A percentile compares a stretch with the other conserved stretches of the same genome.
These are phyloP conservation scores for Microsporum audouinii DNA, from an alignment of 2,329 filamentous ascomycete genomes.

Conservation along the genomic window DNA sequence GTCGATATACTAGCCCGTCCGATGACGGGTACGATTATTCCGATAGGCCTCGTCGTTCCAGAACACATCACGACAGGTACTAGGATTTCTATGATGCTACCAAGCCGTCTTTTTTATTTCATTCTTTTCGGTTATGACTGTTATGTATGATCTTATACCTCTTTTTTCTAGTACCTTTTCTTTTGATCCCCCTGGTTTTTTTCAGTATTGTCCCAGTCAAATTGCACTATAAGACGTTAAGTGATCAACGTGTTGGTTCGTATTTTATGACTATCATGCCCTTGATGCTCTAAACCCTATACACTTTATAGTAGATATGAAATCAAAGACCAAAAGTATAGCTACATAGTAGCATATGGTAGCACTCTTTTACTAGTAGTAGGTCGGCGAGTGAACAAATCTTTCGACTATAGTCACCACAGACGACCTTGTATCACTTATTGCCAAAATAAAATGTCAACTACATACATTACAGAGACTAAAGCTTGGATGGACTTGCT, in stretches of 20 bases:
- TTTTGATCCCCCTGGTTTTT: not conserved
- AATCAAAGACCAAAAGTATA: not conserved
- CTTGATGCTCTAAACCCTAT: not conserved
- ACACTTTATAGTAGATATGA: not conserved
- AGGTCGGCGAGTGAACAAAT: too few relatives aligned
- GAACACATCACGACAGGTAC: not conserved
- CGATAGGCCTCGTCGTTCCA: slow-evolving; percentile 20
- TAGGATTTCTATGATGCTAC: not conserved
- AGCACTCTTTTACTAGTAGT: too few relatives aligned
- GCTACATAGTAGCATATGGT: not conserved
- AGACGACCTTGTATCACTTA: too few relatives aligned
- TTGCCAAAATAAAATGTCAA: too few relatives aligned
- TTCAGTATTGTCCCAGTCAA: not conserved
- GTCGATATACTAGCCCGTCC: slow-evolving; percentile 23
- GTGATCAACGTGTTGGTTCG: not conserved
- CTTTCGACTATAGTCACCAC: too few relatives aligned
- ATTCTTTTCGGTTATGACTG: not conserved
- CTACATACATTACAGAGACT: too few relatives aligned
- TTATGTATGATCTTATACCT: not conserved
- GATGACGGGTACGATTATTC: slow-evolving; percentile 31
- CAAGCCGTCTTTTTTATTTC: not conserved
- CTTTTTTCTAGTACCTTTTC: not conserved
- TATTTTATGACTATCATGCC: not conserved
- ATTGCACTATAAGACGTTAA: not conserved
- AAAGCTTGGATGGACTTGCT: too few relatives aligned